Conservation (phyloP, 768 basidiomycete genomes). For the Xerocomellus chrysenteron region DNA sequence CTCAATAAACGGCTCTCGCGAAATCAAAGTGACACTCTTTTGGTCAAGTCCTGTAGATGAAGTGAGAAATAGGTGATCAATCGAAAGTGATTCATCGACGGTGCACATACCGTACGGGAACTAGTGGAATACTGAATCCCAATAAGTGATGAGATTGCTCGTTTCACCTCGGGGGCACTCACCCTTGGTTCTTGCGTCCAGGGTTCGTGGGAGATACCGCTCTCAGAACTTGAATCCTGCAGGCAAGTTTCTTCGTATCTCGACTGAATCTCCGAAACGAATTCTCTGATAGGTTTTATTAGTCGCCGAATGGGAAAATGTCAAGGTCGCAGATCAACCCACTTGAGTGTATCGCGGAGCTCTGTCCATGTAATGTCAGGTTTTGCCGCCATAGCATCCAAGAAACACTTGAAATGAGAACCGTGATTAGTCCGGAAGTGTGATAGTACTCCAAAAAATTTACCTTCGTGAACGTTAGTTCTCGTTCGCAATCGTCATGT, state of each 20-base stretch:
- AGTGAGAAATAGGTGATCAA: background rate
- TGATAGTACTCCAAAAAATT: background rate
- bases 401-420: slow-evolving; percentile 16
- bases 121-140: slow-evolving; percentile 10
- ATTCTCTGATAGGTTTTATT: slow-evolving; percentile 3
- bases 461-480: slow-evolving; percentile 28
- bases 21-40: slow-evolving; percentile 8
- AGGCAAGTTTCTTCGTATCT: slow-evolving; percentile 9
- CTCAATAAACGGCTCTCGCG: too few species aligned
- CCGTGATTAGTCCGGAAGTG: background rate
- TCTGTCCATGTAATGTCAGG: slow-evolving; percentile 20
- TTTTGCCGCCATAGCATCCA: slow-evolving; percentile 10
- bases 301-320: background rate
- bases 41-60: slow-evolving; percentile 13
- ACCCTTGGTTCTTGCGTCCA: slow-evolving; percentile 24
- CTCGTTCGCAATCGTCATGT: slow-evolving; percentile 18
- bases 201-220: background rate
- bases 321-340: background rate
- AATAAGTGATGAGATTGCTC: background rate
- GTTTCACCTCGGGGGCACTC: slow-evolving; percentile 2
- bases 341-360: slow-evolving; percentile 20
- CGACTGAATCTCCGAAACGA: slow-evolving; percentile 13
- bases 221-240: background rate
- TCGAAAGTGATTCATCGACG: background rate
- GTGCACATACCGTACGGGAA: slow-evolving; percentile 7